Evolutionary conservation across 441 rosid genomes (phyloP).

Genomic region (Populus hybrid): DNA sequence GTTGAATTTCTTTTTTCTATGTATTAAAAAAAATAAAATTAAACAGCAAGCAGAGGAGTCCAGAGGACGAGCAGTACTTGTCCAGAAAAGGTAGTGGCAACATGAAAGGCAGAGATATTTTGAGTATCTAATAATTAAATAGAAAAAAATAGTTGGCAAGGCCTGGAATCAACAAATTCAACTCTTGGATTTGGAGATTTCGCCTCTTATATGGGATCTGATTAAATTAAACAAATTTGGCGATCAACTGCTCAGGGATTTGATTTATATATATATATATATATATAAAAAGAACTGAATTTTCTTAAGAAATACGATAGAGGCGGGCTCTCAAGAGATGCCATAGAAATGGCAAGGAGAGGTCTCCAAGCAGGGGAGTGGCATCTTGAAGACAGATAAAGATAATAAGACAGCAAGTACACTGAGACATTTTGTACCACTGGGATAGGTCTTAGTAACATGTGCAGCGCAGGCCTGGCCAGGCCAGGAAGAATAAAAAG

Average conservation of each 20-base stretch:
- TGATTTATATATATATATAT: no score
- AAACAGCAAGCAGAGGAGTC: no score
- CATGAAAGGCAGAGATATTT: not conserved
- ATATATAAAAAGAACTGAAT: no score
- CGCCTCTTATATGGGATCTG: not conserved
- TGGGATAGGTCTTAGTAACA: not conserved
- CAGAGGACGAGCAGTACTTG: no score
- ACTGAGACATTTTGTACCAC: not conserved
- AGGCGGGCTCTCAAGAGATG: no score
- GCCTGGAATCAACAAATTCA: not conserved
- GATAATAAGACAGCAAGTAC: not conserved
- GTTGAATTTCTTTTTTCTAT: no score
- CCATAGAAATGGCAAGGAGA: not conserved
- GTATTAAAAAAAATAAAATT: no score
- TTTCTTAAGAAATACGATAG: no score
- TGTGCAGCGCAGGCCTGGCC: not conserved
- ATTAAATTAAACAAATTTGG: no score
- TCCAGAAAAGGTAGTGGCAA: no score
- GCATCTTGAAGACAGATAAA: constrained; percentile 1
- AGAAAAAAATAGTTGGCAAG: constrained; percentile 16
- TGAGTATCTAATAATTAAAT: constrained; percentile 10
- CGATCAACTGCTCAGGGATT: no score
- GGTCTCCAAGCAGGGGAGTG: not conserved
- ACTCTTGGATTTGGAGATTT: constrained; percentile 9
- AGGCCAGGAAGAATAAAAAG: not conserved